A percentile compares a stretch with the other conserved stretches of the same genome.
Conservation (phyloP, 208 protist species). For the Angomonas ambiguus region DNA sequence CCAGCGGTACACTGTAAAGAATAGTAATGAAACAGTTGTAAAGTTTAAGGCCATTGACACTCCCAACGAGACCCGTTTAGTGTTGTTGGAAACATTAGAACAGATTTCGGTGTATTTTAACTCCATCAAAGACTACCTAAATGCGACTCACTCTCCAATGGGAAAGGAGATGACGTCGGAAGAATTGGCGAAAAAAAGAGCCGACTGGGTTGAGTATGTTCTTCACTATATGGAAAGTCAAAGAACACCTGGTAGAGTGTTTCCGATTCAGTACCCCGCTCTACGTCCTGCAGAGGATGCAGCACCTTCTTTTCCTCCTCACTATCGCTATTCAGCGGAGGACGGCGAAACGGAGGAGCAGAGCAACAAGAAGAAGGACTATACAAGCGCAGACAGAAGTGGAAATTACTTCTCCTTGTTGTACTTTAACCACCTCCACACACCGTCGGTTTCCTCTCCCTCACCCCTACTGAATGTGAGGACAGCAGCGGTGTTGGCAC, state of each 20-base stretch:
- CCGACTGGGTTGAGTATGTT: not conserved
- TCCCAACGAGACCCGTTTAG: not conserved
- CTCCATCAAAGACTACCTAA: not conserved
- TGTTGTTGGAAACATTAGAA: not conserved
- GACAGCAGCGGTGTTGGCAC: not conserved
- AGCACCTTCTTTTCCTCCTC: not conserved
- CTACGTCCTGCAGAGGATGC: not conserved
- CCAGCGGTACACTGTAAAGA: not conserved
- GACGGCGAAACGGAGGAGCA: not conserved
- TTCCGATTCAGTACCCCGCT: not conserved
- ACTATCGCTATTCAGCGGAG: not conserved
- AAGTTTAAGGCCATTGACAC: not conserved
- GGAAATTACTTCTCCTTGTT: not conserved
- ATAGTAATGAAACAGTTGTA: not conserved
- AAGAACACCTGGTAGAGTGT: not conserved
- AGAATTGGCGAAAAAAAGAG: not conserved
- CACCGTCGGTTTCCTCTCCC: not conserved
- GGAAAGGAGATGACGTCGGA: not conserved
- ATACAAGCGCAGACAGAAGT: too few relatives aligned
- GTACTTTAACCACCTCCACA: not conserved
- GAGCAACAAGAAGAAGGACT: not conserved
- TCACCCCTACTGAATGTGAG: not conserved
- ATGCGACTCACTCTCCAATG: not conserved
- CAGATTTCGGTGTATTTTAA: not conserved
- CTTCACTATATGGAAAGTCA: not conserved